Base-by-base conservation (phyloP, 2,329 filamentous ascomycete genomes). In the Venturia pyrina region DNA sequence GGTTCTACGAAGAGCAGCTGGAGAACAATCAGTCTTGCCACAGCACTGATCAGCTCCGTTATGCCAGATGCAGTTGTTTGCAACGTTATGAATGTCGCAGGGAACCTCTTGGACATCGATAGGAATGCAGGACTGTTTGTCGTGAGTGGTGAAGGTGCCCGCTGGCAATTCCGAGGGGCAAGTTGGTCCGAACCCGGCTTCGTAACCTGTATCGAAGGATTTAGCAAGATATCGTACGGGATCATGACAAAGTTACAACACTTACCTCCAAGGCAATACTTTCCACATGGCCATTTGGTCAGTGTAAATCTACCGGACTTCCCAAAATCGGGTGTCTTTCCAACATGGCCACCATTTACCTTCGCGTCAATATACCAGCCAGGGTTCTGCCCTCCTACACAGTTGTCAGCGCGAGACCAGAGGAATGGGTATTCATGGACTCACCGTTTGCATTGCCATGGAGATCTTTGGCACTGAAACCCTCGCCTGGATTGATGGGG, bases 11-110 rank as follows among this genome's bases (percentile, higher is more conserved):
- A 59, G 32, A 59, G 53, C 53, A 4, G 15, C 53, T 4, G 53
- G 19, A 34, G 62, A 48, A 50, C 62, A 64, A 24, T 64, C 62
- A 1, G 28, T 40, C 24, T 50, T 44, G 2, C 40, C 13, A 15
- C 62, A 64, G 62, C 62, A 64, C 34, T 64, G 62, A 64, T 64
- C 62, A 34, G 32, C 53, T 40, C 62, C 62, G 24, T 50, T 64
- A 10, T 64, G 43, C 62, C 62, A 64, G 19, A 64, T 64, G 28
- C 62, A 64, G 28, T 64, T 64, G 17, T 64, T 64, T 3, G 17
- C 62, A 4, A 32, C 28, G 13, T 40, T 40, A n/a, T 64, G 62
- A 24, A 64, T 53, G 24, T 64, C 62, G 44, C 62, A 64, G n/a
- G 62, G 62, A 15, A 64, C 62, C 37, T 64, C 62, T 3, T n/a